A percentile compares a stretch with the other conserved stretches of the same genome.
Conservation (phyloP, 176 grass and related monocot genomes). For the Triticum turgidum region DNA sequence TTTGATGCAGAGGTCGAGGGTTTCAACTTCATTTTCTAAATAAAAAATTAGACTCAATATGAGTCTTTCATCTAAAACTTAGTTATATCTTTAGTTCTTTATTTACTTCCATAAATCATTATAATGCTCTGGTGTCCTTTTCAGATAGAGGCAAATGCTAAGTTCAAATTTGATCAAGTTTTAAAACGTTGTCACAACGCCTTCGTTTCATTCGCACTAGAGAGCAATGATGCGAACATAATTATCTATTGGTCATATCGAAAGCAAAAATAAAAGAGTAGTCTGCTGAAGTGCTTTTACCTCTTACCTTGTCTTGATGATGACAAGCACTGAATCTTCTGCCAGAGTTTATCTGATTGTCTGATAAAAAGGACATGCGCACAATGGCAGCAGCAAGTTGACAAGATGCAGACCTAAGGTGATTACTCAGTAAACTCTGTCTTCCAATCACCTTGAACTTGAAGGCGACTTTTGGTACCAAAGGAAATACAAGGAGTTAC, state of each 20-base stretch:
- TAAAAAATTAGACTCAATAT: too few relatives aligned
- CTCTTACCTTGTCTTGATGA: slow-evolving; percentile 5
- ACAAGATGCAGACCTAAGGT: slow-evolving; percentile 1
- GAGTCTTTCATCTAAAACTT: too few relatives aligned
- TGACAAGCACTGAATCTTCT: slow-evolving; percentile 10
- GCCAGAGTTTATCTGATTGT: slow-evolving; percentile 14
- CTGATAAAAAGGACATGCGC: slow-evolving; percentile 11
- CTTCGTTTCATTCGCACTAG: background rate
- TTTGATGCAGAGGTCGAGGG: too few relatives aligned
- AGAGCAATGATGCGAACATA: background rate
- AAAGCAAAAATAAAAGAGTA: background rate
- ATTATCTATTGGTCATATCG: too few relatives aligned
- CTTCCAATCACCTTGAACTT: background rate
- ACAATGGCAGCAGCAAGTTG: slow-evolving; percentile 29
- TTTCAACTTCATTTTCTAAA: too few relatives aligned
- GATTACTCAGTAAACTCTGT: background rate
- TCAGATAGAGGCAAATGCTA: too few relatives aligned
- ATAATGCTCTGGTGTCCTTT: too few relatives aligned
- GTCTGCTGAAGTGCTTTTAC: background rate
- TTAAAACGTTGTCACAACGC: background rate
- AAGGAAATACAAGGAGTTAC: background rate
- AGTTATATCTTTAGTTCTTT: too few relatives aligned
- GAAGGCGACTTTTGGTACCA: background rate
- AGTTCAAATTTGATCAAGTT: too few relatives aligned
- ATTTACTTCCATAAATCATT: too few relatives aligned